Percentiles rank a stretch among this genome's conserved stretches.
Conservation (phyloP, 2,329 filamentous ascomycete species). For the Fusarium circinatum region DNA sequence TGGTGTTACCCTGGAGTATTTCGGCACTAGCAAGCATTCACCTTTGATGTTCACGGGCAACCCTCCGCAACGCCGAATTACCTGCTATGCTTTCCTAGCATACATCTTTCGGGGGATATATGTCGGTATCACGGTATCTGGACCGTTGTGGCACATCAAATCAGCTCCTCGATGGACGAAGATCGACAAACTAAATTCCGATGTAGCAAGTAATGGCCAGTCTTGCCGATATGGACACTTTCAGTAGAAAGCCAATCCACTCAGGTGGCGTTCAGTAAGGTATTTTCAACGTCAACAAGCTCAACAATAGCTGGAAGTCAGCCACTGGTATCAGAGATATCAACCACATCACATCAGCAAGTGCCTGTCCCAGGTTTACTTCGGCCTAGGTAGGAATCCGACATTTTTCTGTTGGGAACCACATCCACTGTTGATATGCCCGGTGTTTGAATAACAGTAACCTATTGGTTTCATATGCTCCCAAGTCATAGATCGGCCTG, state of each 20-base stretch:
- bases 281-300: not conserved
- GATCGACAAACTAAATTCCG: not conserved
- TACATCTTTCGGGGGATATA: not conserved
- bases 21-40: not conserved
- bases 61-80: conserved; percentile 28
- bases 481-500: conserved; percentile 2
- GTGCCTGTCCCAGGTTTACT: conserved; percentile 3
- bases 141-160: conserved; percentile 10
- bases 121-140: conserved; percentile 24
- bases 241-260: not conserved
- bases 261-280: not conserved
- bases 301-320: not conserved
- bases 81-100: not conserved
- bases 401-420: conserved; percentile 19
- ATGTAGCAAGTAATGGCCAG: not conserved
- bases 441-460: not conserved
- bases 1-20: conserved; percentile 27
- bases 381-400: conserved; percentile 12
- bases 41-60: conserved; percentile 13
- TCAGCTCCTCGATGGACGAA: not conserved
- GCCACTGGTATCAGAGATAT: conserved; percentile 10
- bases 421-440: not conserved
- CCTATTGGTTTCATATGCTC: not conserved
- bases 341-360: conserved; percentile 4
- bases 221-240: not conserved